A percentile compares a stretch with the other conserved stretches of the same genome.
Conservation (phyloP, 768 basidiomycete species). For the Coprinopsis strossmayeri region DNA sequence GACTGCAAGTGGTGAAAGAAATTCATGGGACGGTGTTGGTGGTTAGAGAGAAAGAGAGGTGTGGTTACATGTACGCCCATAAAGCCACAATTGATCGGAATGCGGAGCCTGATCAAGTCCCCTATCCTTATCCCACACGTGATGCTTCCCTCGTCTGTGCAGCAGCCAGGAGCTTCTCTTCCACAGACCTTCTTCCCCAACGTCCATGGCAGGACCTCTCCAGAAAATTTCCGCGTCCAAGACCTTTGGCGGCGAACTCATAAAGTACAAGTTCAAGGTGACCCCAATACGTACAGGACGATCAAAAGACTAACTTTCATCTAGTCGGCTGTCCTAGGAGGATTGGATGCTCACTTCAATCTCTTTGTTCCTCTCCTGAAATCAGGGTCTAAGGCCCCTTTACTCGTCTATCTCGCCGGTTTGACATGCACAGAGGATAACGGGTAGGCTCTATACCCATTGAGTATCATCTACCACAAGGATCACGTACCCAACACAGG, state of each 20-base stretch:
- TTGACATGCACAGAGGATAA: conserved; percentile 92
- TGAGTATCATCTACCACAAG: not conserved
- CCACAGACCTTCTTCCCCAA: not conserved
- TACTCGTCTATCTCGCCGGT: conserved; percentile 86
- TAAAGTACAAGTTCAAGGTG: conserved; percentile 83
- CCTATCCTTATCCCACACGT: too few species aligned
- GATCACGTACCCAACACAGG: conserved; percentile 28
- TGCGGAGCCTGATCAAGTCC: not conserved
- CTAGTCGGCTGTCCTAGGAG: conserved; percentile 71
- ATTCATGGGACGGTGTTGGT: conserved; percentile 2
- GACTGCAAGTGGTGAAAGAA: not conserved
- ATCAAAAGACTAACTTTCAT: conserved; percentile 1
- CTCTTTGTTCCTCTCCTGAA: conserved; percentile 75
- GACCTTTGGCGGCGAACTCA: conserved; percentile 72
- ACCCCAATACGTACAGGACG: conserved; percentile 5
- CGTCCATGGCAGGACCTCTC: conserved; percentile 26
- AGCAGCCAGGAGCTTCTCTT: not conserved
- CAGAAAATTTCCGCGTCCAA: conserved; percentile 73
- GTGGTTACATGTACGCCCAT: conserved; percentile 2
- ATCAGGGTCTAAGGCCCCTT: conserved; percentile 39
- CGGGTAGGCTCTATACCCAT: conserved; percentile 43
- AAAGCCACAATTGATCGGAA: not conserved
- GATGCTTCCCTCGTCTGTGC: not conserved
- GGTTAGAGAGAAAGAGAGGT: not conserved
- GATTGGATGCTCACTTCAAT: conserved; percentile 73